Percentiles rank a stretch among this genome's conserved stretches.
Conservation (phyloP, 306 rosid species). For the Nissolia schottii region DNA sequence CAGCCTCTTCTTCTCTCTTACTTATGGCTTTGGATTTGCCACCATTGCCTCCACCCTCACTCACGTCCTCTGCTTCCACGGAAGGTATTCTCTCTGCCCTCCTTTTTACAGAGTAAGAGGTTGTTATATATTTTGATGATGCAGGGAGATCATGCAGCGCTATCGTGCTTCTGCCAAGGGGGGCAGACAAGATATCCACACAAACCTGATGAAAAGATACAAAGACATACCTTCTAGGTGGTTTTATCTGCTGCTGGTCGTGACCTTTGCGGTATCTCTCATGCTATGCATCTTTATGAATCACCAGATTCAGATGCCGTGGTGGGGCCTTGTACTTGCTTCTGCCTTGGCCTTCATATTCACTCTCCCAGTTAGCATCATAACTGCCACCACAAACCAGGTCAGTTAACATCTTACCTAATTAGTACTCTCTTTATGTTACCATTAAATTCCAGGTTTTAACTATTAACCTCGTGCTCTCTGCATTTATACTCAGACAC, state of each 20-base stretch:
- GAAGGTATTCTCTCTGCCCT: constrained; percentile 51
- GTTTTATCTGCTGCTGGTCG: constrained; percentile 49
- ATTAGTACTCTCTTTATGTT: background rate
- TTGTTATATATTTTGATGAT: background rate
- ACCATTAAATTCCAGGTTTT: background rate
- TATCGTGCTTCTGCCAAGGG: constrained; percentile 51
- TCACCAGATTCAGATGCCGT: constrained; percentile 73
- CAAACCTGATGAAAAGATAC: constrained; percentile 64
- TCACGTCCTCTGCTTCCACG: constrained; percentile 60
- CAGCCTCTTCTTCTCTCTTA: constrained; percentile 52
- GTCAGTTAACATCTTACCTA: constrained; percentile 35
- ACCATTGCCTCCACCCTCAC: constrained; percentile 61
- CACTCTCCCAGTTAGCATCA: constrained; percentile 80
- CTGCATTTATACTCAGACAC: constrained; percentile 53
- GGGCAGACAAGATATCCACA: constrained; percentile 68
- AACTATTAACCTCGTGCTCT: constrained; percentile 8
- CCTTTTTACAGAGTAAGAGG: background rate
- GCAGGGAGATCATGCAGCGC: constrained; percentile 65
- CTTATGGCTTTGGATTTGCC: constrained; percentile 73
- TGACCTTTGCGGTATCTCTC: constrained; percentile 53
- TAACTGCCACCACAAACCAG: constrained; percentile 91
- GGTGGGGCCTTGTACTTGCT: constrained; percentile 84
- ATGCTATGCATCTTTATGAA: constrained; percentile 55
- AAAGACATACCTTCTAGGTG: constrained; percentile 80
- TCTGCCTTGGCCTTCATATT: constrained; percentile 50